Evolutionary conservation across 208 protist species (phyloP).

Genomic region (Leishmania martiniquensis): DNA sequence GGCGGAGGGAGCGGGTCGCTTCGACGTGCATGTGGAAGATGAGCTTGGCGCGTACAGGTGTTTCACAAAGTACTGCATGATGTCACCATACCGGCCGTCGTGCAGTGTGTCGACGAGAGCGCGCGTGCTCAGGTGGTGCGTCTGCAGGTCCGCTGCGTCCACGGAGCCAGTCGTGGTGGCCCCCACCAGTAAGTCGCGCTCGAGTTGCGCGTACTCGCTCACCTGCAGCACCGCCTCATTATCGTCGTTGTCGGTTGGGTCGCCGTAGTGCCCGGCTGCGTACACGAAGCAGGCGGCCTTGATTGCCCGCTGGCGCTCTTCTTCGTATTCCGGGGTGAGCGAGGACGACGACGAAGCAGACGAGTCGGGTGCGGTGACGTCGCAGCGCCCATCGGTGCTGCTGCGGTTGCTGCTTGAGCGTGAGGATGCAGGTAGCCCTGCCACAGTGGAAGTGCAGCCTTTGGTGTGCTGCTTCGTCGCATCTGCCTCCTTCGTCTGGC

Average conservation of each 20-base stretch:
- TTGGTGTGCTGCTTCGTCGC: neutral
- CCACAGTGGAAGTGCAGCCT: too few species aligned
- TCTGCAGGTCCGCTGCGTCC: slow-evolving; percentile 49
- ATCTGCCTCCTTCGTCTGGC: neutral
- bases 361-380: neutral
- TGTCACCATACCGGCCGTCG: slow-evolving; percentile 55
- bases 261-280: slow-evolving; percentile 58
- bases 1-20: neutral
- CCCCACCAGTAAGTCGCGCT: slow-evolving; percentile 59
- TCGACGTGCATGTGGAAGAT: neutral
- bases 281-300: slow-evolving; percentile 50
- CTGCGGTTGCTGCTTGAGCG: neutral
- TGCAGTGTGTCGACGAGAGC: slow-evolving; percentile 79
- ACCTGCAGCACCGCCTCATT: slow-evolving; percentile 77
- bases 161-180: slow-evolving; percentile 61
- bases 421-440: neutral
- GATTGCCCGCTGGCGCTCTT: slow-evolving; percentile 45
- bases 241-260: slow-evolving; percentile 57
- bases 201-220: slow-evolving; percentile 70
- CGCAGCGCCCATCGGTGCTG: neutral
- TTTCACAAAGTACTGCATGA: slow-evolving; percentile 34
- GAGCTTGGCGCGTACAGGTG: slow-evolving; percentile 26
- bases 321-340: slow-evolving; percentile 19
- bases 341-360: neutral
- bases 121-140: slow-evolving; percentile 65